Conservation (phyloP, 108 stramenopile species). For the Conticribra guillardii region DNA sequence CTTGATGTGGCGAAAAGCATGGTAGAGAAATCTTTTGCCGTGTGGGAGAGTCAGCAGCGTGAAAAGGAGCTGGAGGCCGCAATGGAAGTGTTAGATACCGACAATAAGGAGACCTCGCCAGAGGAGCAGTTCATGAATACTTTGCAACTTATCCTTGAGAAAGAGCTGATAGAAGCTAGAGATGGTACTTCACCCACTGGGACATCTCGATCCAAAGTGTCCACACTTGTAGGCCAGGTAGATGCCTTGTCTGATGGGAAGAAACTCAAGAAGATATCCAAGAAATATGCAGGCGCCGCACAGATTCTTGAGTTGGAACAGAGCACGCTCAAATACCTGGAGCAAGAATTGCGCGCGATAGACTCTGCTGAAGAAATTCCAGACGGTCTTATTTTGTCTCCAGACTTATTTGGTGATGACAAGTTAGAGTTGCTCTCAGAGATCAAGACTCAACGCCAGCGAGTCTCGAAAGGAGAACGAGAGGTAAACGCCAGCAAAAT, state of each 20-base stretch:
- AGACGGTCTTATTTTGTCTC: constrained; percentile 22
- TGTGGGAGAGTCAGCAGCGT: constrained; percentile 67
- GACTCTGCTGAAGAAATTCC: constrained; percentile 2
- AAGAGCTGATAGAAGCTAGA: constrained; percentile 53
- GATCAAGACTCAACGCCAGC: constrained; percentile 62
- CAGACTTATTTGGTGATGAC: constrained; percentile 45
- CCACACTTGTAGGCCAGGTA: constrained; percentile 45
- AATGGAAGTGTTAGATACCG: constrained; percentile 21
- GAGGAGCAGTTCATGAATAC: constrained; percentile 67
- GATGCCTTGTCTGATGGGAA: constrained; percentile 68
- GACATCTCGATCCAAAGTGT: constrained; percentile 44
- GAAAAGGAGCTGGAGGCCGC: constrained; percentile 49
- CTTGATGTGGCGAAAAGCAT: constrained; percentile 73
- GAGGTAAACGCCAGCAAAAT: constrained; percentile 59
- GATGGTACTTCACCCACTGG: constrained; percentile 36
- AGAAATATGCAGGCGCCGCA: constrained; percentile 50
- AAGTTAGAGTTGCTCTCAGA: constrained; percentile 50
- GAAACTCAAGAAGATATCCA: constrained; percentile 71
- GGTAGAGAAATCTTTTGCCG: constrained; percentile 79
- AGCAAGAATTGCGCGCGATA: constrained; percentile 52
- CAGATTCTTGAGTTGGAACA: constrained; percentile 66
- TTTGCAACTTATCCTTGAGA: constrained; percentile 35
- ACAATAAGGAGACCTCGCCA: constrained; percentile 36
- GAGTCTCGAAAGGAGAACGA: constrained; percentile 53
- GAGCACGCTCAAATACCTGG: constrained; percentile 65